Evolutionary conservation across 352 stramenopile species (phyloP), one percentile per base, ranked within the genome.

Genomic region (Globisporangium canariense): DNA sequence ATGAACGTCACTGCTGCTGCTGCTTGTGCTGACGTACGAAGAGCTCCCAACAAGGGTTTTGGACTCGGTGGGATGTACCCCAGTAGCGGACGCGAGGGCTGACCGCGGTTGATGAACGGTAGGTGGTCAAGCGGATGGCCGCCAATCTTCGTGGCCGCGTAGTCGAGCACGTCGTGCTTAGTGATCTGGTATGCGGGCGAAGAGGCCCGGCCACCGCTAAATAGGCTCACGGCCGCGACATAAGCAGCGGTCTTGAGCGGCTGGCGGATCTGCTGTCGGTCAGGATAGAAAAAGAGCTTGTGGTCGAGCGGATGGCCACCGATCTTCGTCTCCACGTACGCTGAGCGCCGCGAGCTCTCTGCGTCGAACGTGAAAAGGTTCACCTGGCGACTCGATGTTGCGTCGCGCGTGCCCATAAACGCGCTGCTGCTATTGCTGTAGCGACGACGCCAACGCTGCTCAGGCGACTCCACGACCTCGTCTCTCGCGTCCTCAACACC

Each of bases 111-210:
- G 22, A 81, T 67, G 55, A 89, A 90, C 34, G 76, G 81, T 57
- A 94, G 75, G 69, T 94, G 85, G 64, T 94, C 86, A 56, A 91
- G 67, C 13, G 79, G 68, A 57, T 93, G 84, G 47, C 84, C 84
- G 14, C 82, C 82, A 58, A 93, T 93, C 66, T 93, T 93, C 55
- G 87, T 78, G 1, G 76, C 70, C 20, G 81, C 74, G 50, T 90
- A 90, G 34, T 76, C 74, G 13, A 90, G 68, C 47, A 75, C 69
- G 30, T 81, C 67, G 7, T 71, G 76, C 28, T 75, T 73, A 2
- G 64, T 67, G 18, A 70, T 56, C 25, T 74, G 69, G 54, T 76
- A 90, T 0, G 79, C 71, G 22, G 55, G 67, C 22, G 78, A 88
- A 3, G 50, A 57, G 50, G 69, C 71, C 58, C 77, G 70, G 6